Base-by-base conservation (phyloP, 1,284 basidiomycete species). In the Ceratobasidium theobromae region DNA sequence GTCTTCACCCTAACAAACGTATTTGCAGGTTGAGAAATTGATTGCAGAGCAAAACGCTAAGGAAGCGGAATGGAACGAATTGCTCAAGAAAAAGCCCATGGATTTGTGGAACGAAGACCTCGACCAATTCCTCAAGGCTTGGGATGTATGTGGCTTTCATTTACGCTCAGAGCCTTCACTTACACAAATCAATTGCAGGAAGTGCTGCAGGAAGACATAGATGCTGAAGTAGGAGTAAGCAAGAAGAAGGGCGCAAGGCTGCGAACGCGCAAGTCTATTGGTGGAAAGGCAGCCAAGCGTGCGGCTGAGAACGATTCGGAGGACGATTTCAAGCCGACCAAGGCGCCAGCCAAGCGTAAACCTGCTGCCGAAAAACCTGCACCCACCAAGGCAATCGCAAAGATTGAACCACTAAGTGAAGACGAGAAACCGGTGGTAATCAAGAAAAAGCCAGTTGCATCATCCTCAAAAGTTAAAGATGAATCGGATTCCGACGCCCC, bases 71-170 rank as follows among this genome's bases (percentile, higher is more conserved):
- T 82, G 99, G 43, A 80, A 94, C 35, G 79, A 77, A 6, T 80
- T 99, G 43, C 86, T 98, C 40, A 85, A 88, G 71, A 86, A 88
- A 67, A 86, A 86, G 1, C 92, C 95, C 0, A 86, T 87, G 70
- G 85, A 91, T 71, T 81, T 99, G 69, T 99, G 97, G 97, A 91
- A 92, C 73, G 81, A 82, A 12, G 97, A 99, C 73, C 81, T 99
- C 25, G 90, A 95, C 73, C 78, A 76, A 28, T 97, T 99, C 82
- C 75, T 94, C 43, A 81, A 78, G 43, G 86, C 90, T 73, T 98
- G 94, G 93, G 84, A 92, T 76, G 93, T 90, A 69, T 70, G 87
- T 54, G 23, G 40, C 5, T 53, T n/a, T 8, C 45, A 3, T 38
- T 3, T 14, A 40, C 14, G 28, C 16, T 1, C 33, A 40, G 16